Base-by-base conservation (phyloP, 208 protist genomes). In the Leishmania braziliensis region DNA sequence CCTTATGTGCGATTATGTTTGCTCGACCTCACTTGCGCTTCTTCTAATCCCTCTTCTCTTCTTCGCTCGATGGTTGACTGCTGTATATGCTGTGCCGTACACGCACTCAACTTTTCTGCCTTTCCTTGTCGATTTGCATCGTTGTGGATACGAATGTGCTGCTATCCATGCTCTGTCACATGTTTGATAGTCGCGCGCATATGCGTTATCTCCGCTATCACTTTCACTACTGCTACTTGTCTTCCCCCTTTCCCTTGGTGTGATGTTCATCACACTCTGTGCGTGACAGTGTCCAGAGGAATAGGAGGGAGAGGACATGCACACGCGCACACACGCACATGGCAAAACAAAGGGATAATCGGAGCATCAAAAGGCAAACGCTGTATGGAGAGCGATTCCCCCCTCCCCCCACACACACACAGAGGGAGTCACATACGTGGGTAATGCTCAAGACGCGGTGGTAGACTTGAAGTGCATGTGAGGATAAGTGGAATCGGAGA, bases 181-280 rank as follows among this genome's bases (percentile, higher is more conserved):
- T 63, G 16, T 39, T 39, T 29, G 10, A 12, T 43, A 20, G 3
- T 29, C 14, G 14, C 29, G 14, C 14, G 14, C 29, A 29, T 18
- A 68, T 29, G 62, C 62, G 26, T 39, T 29, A 6, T 14, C 29
- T 33, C 62, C 14, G 39, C 20, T 36, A 20, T 14, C 62, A 43
- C 62, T 14, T 39, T 5, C 1, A 29, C 62, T n/a, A 33, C 62
- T 14, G 18, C 62, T 39, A 29, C 56, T 50, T 51, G 72, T 60
- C 54, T 48, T 79, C 16, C 51, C 63, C 74, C 70, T 78, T 54
- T 77, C 74, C 46, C 10, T 50, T 29, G 36, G 10, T 66, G 29
- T 66, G 12, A 80, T 79, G 23, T 71, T 26, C 39, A 58, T 43
- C 12, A 9, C 63, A 50, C n/a, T 6, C 23, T 29, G 20, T 68